Evolutionary conservation across 176 grass and related monocot genomes (phyloP).

Genomic region (Carex pumila): DNA sequence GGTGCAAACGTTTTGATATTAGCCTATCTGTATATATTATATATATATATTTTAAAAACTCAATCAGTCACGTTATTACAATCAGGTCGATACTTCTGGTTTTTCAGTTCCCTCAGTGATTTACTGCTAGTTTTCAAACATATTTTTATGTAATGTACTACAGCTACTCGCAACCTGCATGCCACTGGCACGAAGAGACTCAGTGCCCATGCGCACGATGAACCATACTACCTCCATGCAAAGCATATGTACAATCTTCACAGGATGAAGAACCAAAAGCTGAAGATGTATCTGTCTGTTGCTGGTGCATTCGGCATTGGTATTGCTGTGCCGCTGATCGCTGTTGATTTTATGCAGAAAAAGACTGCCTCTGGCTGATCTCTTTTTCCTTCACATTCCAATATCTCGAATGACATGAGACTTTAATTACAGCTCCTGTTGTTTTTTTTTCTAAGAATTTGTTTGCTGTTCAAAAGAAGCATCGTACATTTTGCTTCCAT

Average conservation of each 20-base stretch:
- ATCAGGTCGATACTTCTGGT: not conserved
- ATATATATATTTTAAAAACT: not conserved
- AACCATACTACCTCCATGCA: conserved; percentile 65
- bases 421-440: not conserved
- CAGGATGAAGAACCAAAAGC: conserved; percentile 67
- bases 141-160: not conserved
- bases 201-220: conserved; percentile 61
- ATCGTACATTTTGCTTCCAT: not conserved
- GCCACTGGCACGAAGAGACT: conserved; percentile 71
- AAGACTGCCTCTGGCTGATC: conserved; percentile 65
- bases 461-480: not conserved
- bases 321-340: conserved; percentile 51
- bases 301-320: conserved; percentile 43
- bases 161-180: conserved; percentile 65
- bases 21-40: too few relatives aligned
- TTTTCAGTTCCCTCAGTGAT: not conserved
- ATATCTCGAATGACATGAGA: not conserved
- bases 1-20: too few relatives aligned
- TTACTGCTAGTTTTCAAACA: not conserved
- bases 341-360: conserved; percentile 71
- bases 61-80: not conserved
- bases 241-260: conserved; percentile 99
- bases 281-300: conserved; percentile 48
- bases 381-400: not conserved
- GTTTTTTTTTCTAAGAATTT: not conserved